Percentiles rank a stretch among this genome's conserved stretches.
phyloP scores from a whole-genome alignment of 176 grass and related monocot genomes.

The Zizania latifolia region DNA sequence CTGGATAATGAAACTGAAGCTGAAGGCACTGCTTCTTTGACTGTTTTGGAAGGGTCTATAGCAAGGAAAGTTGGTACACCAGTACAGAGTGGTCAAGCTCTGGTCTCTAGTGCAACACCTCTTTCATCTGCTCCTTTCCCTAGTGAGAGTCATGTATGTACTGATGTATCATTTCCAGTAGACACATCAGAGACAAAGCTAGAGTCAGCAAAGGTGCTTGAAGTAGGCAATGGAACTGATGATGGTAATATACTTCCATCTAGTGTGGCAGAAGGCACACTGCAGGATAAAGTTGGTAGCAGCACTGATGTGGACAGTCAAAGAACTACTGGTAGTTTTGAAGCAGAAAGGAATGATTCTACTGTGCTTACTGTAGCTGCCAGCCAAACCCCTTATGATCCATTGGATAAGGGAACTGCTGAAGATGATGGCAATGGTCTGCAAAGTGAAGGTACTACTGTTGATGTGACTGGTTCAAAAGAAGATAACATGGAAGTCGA shows the following conservation, averaged over 20 bases:
- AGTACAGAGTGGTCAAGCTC: constrained; percentile 18
- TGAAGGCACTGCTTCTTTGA: not conserved
- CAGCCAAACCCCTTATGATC: not conserved
- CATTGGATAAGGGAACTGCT: not conserved
- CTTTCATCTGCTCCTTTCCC: constrained; percentile 23
- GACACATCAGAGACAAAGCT: not conserved
- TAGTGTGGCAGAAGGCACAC: not conserved
- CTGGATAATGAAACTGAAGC: constrained; percentile 21
- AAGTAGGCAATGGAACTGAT: not conserved
- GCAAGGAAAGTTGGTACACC: not conserved
- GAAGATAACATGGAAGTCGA: not conserved
- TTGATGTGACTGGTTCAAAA: too few relatives aligned
- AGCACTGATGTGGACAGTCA: not conserved
- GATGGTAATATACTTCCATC: constrained; percentile 15
- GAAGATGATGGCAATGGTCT: too few relatives aligned
- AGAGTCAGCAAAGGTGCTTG: constrained; percentile 19
- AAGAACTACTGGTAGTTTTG: not conserved
- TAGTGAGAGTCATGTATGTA: constrained; percentile 4
- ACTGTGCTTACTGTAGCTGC: not conserved
- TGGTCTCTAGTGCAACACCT: constrained; percentile 10
- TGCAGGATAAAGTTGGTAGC: constrained; percentile 7
- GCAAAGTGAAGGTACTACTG: too few relatives aligned
- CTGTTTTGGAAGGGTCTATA: constrained; percentile 25
- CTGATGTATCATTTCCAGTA: constrained; percentile 2
- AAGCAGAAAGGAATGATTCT: not conserved